phyloP scores from a whole-genome alignment of 345 rosid genomes.

The Gossypium thurberi region DNA sequence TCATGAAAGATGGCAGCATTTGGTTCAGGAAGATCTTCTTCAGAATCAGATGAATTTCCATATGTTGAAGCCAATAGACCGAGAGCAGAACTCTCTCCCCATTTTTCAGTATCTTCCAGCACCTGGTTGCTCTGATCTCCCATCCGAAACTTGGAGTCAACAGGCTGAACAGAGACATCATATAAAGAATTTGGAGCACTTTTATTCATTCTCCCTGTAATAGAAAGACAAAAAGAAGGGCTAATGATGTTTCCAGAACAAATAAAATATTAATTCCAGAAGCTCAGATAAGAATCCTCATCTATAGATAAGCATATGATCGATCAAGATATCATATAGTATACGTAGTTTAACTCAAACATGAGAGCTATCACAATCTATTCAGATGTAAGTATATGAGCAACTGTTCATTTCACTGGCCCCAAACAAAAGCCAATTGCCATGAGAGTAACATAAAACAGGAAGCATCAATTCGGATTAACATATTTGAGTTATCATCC shows the following conservation, averaged over 20 bases:
- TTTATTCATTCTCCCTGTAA: slow-evolving; percentile 42
- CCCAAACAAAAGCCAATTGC: neutral
- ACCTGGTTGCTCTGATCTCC: slow-evolving; percentile 29
- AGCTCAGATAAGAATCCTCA: neutral
- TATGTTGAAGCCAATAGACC: slow-evolving; percentile 70
- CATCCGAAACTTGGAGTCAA: slow-evolving; percentile 24
- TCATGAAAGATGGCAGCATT: slow-evolving; percentile 25
- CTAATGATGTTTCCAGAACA: neutral
- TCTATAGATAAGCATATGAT: neutral
- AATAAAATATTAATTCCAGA: neutral
- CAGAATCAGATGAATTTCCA: slow-evolving; percentile 91
- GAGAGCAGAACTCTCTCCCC: slow-evolving; percentile 53
- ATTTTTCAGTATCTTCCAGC: slow-evolving; percentile 23
- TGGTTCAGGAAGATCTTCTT: slow-evolving; percentile 48
- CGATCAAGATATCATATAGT: neutral
- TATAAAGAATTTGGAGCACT: slow-evolving; percentile 28
- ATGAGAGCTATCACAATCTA: neutral
- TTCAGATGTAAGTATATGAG: neutral
- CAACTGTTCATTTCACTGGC: neutral
- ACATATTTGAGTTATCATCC: neutral
- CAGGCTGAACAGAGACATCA: slow-evolving; percentile 41
- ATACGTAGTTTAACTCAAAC: neutral
- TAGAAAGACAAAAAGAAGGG: neutral
- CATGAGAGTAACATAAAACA: neutral
- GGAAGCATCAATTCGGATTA: neutral